These are phyloP conservation scores for Shiraia bambusicola DNA, from an alignment of 2,329 filamentous ascomycete species.

Conservation along the genomic window DNA sequence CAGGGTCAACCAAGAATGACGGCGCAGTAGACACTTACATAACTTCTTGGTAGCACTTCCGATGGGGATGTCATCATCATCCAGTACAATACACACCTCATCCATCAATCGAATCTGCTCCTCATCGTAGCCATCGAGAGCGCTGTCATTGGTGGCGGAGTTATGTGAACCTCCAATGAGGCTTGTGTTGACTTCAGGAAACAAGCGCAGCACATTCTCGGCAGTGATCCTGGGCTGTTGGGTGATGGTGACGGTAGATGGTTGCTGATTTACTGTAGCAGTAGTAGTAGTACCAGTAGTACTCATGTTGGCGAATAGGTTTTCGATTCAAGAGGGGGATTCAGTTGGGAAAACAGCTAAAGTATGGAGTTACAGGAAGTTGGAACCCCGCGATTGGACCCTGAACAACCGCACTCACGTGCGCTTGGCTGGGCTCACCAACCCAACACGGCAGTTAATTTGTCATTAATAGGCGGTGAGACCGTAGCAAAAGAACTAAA, in stretches of 20 bases:
- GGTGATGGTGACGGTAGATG: conserved; percentile 37
- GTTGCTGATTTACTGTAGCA: conserved; percentile 40
- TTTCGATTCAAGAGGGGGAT: conserved; percentile 2
- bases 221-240: conserved; percentile 70
- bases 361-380: no score
- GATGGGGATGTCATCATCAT: conserved; percentile 88
- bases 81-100: conserved; percentile 95
- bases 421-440: not conserved
- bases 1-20: not conserved
- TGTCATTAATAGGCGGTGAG: no score
- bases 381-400: conserved; percentile 1
- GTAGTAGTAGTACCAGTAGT: conserved; percentile 30
- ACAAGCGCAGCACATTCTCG: conserved; percentile 81
- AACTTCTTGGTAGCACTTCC: conserved; percentile 97
- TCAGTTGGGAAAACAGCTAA: conserved; percentile 8
- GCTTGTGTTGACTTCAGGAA: conserved; percentile 75
- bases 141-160: conserved; percentile 58
- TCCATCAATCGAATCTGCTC: conserved; percentile 99
- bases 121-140: conserved; percentile 88
- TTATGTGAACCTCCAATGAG: conserved; percentile 64
- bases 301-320: conserved; percentile 31
- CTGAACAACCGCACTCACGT: conserved; percentile 4
- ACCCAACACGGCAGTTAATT: not conserved
- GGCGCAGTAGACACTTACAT: conserved; percentile 62
- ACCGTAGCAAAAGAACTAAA: no score